phyloP scores from a whole-genome alignment of 768 basidiomycete genomes.

The Pleurotus ostreatus region DNA sequence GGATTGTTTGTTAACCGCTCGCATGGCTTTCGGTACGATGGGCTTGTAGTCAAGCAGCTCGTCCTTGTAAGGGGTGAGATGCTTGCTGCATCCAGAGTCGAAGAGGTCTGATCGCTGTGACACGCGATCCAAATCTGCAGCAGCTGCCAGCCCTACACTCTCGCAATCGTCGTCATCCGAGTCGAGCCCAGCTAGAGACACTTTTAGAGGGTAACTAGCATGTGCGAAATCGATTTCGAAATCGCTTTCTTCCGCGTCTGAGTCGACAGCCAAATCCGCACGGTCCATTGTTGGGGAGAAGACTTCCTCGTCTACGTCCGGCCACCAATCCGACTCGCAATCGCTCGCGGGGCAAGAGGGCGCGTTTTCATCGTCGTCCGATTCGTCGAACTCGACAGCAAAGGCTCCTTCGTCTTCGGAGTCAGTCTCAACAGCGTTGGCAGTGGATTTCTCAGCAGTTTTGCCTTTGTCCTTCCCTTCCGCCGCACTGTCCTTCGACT shows the following conservation, averaged over 20 bases:
- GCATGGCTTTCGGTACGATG: slow-evolving; percentile 15
- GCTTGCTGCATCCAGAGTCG: slow-evolving; percentile 11
- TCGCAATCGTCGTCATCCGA: background rate
- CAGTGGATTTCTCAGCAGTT: background rate
- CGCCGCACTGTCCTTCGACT: background rate
- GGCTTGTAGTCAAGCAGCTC: slow-evolving; percentile 17
- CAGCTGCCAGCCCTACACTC: background rate
- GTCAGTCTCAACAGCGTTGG: slow-evolving; percentile 12
- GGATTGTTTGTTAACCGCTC: slow-evolving; percentile 18
- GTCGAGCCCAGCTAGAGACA: background rate
- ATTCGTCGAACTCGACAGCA: background rate
- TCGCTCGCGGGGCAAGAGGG: background rate
- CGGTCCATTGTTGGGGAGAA: too few species aligned
- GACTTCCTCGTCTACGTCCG: background rate
- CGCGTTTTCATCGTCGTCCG: background rate
- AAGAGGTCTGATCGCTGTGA: background rate
- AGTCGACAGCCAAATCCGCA: too few species aligned
- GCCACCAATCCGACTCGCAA: background rate
- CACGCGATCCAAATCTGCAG: background rate
- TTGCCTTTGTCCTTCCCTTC: slow-evolving; percentile 11
- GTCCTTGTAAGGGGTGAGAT: slow-evolving; percentile 17
- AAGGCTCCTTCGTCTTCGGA: background rate
- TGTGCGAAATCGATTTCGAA: background rate
- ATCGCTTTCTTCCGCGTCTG: background rate
- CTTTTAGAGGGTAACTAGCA: background rate